phyloP scores from a whole-genome alignment of 139 green algal genomes.

The Chlamydomonas schloesseri region DNA sequence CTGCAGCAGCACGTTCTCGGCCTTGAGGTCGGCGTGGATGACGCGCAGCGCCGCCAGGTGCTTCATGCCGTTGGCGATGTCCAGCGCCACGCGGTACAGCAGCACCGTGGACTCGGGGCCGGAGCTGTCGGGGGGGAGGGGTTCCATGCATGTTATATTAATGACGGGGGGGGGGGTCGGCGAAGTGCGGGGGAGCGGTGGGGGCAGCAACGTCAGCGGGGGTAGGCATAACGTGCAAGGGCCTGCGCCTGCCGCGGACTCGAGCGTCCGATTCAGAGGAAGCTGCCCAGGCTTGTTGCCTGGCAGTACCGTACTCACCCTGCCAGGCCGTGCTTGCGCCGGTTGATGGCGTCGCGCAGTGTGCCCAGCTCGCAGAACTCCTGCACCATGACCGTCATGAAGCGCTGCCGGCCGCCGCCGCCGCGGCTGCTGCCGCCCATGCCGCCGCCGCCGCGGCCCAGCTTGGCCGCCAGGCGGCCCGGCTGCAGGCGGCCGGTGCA shows the following conservation, averaged over 20 bases:
- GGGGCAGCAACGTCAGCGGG: too few species aligned
- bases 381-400: constrained; percentile 65
- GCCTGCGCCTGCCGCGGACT: too few species aligned
- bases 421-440: neutral
- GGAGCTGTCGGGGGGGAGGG: neutral
- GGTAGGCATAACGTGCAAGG: too few species aligned
- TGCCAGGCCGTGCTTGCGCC: constrained; percentile 25
- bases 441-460: constrained; percentile 4
- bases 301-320: neutral
- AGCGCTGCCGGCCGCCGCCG: constrained; percentile 37
- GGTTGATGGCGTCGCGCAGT: constrained; percentile 39
- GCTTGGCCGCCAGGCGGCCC: constrained; percentile 1
- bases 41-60: constrained; percentile 48
- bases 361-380: constrained; percentile 52
- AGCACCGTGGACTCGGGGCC: constrained; percentile 10
- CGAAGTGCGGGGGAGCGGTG: too few species aligned
- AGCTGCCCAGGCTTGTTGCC: too few species aligned
- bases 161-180: neutral
- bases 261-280: too few species aligned
- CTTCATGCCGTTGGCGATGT: constrained; percentile 56
- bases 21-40: constrained; percentile 53
- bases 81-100: constrained; percentile 42
- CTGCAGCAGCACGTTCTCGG: constrained; percentile 61
- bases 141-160: too few species aligned
- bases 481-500: constrained; percentile 46